Evolutionary conservation across 306 rosid species (phyloP).

Genomic region (Cucurbita ficifolia): DNA sequence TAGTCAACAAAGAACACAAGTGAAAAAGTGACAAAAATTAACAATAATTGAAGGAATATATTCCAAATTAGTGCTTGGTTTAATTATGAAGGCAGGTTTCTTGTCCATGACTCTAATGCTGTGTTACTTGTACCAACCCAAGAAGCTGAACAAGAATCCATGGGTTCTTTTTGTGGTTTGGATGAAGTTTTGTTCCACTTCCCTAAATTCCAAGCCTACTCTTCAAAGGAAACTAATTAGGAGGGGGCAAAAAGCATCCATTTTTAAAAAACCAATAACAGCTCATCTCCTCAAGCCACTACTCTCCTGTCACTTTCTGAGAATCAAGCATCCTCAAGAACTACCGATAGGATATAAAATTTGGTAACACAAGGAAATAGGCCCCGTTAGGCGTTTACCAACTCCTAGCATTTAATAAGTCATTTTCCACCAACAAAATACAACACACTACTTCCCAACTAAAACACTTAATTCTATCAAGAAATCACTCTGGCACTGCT

Average conservation of each 20-base stretch:
- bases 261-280: neutral
- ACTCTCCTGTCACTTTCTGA: neutral
- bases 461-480: neutral
- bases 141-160: neutral
- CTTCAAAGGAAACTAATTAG: neutral
- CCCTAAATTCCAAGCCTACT: conserved; percentile 1
- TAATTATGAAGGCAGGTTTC: neutral
- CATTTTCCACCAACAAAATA: neutral
- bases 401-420: neutral
- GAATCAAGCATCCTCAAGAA: neutral
- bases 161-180: neutral
- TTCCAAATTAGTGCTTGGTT: neutral
- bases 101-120: neutral
- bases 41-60: neutral
- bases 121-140: neutral
- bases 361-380: neutral
- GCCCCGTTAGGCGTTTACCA: neutral
- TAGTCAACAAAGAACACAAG: neutral
- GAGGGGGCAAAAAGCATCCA: neutral
- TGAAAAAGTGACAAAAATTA: neutral
- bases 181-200: neutral
- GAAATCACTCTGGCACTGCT: neutral
- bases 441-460: neutral
- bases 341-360: neutral
- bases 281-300: no score